phyloP scores from a whole-genome alignment of 257 asterid genomes.

The Handroanthus guayacan region DNA sequence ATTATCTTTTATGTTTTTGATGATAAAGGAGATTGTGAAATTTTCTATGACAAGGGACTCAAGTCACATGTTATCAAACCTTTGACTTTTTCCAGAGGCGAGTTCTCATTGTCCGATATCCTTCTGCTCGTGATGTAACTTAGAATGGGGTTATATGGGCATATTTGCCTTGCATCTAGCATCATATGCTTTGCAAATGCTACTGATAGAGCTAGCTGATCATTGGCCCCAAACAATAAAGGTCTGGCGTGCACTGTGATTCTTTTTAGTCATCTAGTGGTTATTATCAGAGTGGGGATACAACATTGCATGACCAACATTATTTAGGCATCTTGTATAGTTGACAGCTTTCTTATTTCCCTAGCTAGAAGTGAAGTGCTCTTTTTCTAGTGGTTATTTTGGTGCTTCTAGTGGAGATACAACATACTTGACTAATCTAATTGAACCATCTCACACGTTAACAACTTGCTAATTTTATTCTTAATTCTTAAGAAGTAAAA shows the following conservation, averaged over 20 bases:
- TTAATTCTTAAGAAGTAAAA: not conserved
- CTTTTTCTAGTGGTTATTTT: not conserved
- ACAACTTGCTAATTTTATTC: not conserved
- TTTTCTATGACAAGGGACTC: not conserved
- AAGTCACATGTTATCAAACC: not conserved
- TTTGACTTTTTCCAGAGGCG: not conserved
- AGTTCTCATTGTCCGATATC: conserved; percentile 5
- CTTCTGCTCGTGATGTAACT: not conserved
- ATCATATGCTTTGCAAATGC: conserved; percentile 27
- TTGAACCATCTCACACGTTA: not conserved
- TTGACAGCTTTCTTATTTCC: not conserved
- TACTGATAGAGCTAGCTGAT: conserved; percentile 25
- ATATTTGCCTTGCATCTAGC: not conserved
- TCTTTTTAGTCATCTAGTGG: conserved; percentile 23
- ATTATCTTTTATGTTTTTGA: not conserved
- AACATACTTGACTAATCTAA: not conserved
- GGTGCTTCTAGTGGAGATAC: not conserved
- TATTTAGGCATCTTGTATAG: not conserved
- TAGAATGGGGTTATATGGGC: conserved; percentile 26
- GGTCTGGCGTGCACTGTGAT: not conserved
- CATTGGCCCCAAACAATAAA: conserved; percentile 22
- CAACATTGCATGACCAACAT: not conserved
- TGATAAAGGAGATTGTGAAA: not conserved
- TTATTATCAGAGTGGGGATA: not conserved
- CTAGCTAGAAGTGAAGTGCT: not conserved